phyloP scores from a whole-genome alignment of 768 basidiomycete species.

The Daedalea quercina region DNA sequence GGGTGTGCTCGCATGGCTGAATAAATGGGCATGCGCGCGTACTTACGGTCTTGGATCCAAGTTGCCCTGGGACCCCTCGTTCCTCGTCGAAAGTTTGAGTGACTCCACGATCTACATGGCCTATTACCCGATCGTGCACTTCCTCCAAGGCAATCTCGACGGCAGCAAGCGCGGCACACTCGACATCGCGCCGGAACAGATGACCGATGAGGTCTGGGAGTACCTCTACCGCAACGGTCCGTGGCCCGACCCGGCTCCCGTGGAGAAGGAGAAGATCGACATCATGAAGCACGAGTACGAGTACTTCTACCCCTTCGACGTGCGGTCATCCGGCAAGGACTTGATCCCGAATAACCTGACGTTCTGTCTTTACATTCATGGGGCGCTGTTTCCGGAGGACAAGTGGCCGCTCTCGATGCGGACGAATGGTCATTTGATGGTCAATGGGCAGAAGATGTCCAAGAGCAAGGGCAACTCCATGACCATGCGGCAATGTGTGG shows the following conservation, averaged over 20 bases:
- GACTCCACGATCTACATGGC: conserved; percentile 99
- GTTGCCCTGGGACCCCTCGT: conserved; percentile 94
- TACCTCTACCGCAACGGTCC: conserved; percentile 80
- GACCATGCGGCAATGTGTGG: conserved; percentile 80
- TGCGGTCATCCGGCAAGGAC: conserved; percentile 97
- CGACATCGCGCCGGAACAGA: conserved; percentile 80
- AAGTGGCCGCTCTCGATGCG: conserved; percentile 92
- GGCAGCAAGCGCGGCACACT: conserved; percentile 77
- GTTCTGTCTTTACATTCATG: conserved; percentile 91
- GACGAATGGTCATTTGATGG: conserved; percentile 91
- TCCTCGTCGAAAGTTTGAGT: conserved; percentile 93
- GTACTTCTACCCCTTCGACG: conserved; percentile 98
- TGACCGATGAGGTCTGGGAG: conserved; percentile 98
- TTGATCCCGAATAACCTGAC: conserved; percentile 93
- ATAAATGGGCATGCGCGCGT: conserved; percentile 98
- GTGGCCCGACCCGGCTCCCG: conserved; percentile 59
- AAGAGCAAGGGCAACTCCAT: conserved; percentile 96
- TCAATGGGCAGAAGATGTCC: conserved; percentile 99
- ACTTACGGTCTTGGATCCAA: conserved; percentile 94
- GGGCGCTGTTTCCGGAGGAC: conserved; percentile 85
- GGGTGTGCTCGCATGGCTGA: conserved; percentile 88
- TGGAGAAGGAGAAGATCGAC: conserved; percentile 74
- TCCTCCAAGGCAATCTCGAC: conserved; percentile 82
- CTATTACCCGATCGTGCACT: conserved; percentile 92
- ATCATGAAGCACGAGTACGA: conserved; percentile 84